Evolutionary conservation across 495 filamentous ascomycete genomes (phyloP).

Genomic region (Aspergillus olivimuriae): DNA sequence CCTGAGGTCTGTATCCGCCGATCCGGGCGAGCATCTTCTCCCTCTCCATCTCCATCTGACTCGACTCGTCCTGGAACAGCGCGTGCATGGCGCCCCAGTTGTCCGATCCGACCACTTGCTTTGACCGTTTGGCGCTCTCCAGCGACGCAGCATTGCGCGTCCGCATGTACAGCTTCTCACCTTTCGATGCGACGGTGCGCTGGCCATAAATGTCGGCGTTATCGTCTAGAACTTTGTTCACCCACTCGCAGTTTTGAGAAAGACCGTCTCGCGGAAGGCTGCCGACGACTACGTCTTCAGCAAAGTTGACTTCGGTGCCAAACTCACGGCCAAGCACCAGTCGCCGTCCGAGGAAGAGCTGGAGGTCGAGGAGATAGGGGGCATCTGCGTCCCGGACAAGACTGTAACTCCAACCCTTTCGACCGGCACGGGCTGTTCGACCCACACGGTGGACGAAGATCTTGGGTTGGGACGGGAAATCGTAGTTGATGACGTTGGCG

Average conservation of each 20-base stretch:
- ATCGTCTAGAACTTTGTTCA: conserved; percentile 67
- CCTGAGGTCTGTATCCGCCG: conserved; percentile 76
- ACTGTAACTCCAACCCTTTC: conserved; percentile 90
- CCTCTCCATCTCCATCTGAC: conserved; percentile 59
- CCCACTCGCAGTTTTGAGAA: conserved; percentile 69
- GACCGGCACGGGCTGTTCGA: conserved; percentile 87
- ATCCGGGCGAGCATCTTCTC: conserved; percentile 81
- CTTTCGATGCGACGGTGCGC: conserved; percentile 69
- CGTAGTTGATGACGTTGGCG: conserved; percentile 97
- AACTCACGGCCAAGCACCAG: conserved; percentile 59
- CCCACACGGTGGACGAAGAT: conserved; percentile 95
- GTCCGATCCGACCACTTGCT: conserved; percentile 61
- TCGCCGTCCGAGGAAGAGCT: conserved; percentile 81
- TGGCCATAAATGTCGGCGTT: conserved; percentile 65
- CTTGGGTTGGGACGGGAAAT: conserved; percentile 95
- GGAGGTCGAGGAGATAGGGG: conserved; percentile 89
- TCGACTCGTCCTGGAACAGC: conserved; percentile 64
- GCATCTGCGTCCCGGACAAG: conserved; percentile 78
- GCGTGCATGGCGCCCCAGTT: conserved; percentile 65
- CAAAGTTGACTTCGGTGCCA: conserved; percentile 56
- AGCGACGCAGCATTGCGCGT: conserved; percentile 83
- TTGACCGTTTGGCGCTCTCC: conserved; percentile 80
- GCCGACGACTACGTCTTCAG: conserved; percentile 76
- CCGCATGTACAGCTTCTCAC: conserved; percentile 84
- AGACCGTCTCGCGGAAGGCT: conserved; percentile 61